Evolutionary conservation across 257 asterid species (phyloP).

Genomic region (Mitragyna speciosa): DNA sequence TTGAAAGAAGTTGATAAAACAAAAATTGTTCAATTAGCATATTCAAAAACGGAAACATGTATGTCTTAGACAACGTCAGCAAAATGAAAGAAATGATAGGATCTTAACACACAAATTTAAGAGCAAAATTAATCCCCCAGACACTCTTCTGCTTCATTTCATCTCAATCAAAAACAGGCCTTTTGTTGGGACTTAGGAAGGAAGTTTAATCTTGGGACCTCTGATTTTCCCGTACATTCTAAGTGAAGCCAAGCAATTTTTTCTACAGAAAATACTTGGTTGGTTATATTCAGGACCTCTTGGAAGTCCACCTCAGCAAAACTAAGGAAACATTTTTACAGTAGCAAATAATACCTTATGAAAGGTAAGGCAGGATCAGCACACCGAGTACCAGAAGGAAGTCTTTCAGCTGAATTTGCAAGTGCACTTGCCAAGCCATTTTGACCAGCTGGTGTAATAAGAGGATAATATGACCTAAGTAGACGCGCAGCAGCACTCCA

Average conservation of each 20-base stretch:
- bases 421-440: slow-evolving; percentile 92
- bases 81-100: background rate
- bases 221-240: too few relatives aligned
- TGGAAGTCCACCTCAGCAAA: background rate
- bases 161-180: background rate
- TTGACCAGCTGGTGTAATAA: slow-evolving; percentile 97
- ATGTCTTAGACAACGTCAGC: background rate
- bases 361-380: slow-evolving; percentile 98
- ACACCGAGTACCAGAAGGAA: slow-evolving; percentile 92
- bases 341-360: slow-evolving; percentile 60
- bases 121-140: background rate
- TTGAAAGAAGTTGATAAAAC: background rate
- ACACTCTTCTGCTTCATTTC: background rate
- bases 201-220: background rate
- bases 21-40: background rate
- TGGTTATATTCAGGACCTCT: background rate
- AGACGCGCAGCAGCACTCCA: slow-evolving; percentile 99
- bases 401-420: slow-evolving; percentile 81
- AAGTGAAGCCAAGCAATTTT: background rate
- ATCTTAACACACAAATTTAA: background rate
- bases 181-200: background rate
- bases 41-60: background rate
- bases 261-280: background rate
- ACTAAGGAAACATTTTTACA: slow-evolving; percentile 3
- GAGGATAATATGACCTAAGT: slow-evolving; percentile 94